Base-by-base conservation (phyloP, 2,329 filamentous ascomycete species). In the Lachnellula cervina region DNA sequence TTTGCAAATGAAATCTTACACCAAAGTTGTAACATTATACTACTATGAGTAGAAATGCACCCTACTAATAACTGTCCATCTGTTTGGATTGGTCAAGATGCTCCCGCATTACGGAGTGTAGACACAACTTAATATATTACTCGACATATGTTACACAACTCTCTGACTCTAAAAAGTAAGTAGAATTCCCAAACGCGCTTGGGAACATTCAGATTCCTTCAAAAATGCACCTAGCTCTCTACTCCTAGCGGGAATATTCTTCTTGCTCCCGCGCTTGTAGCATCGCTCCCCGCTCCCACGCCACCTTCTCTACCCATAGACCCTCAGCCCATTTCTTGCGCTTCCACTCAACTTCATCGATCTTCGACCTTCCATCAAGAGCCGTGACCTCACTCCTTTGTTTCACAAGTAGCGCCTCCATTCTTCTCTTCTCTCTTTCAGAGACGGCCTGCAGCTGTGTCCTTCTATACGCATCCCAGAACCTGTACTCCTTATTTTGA, bases 251-350 rank as follows among this genome's bases (percentile, higher is more conserved):
- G 8, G 42, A 2, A 23, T 44, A 44, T 19, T 80, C 78, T 2
- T 72, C 67, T 64, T 72, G 67, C 32, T 73, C 73, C 6, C 57
- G 66, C 47, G 19, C 42, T 25, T 44, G 42, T 13, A 83, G 66
- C 60, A 80, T 63, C 38, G 66, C 69, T 32, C 62, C 65, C 11
- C 79, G 72, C 65, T 80, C 79, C 5, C 71, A 65, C 5, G 74
- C 59, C 3, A 80, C 74, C 43, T 73, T 70, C 37, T 70, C 68
- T 23, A 76, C 66, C 80, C 80, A 83, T 54, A 67, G 70, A 55
- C 71, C 66, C 69, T 82, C 78, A 0, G 76, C 77, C 6, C 60
- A 62, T 48, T 71, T 70, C 49, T 70, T 72, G 51, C 62, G 69
- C 35, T 51, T 59, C 51, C 74, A 67, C 14, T 71, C 72, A 3